Evolutionary conservation across 2,329 filamentous ascomycete genomes (phyloP).

Genomic region (Nannizzia gypsea): DNA sequence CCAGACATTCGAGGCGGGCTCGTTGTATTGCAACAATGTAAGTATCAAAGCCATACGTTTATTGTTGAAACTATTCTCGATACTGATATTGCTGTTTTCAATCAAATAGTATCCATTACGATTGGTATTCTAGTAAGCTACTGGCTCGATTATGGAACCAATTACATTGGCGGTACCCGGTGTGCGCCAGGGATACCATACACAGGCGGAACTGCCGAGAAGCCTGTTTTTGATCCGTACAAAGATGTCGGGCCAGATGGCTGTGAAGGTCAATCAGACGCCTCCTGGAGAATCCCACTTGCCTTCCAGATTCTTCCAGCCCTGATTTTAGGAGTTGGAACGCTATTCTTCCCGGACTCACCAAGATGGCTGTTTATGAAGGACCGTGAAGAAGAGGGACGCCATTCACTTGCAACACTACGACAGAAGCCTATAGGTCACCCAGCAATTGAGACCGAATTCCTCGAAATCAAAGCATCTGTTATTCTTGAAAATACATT

Average conservation of each 20-base stretch:
- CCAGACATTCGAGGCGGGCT: constrained; percentile 29
- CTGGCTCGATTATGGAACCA: constrained; percentile 35
- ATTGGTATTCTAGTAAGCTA: constrained; percentile 29
- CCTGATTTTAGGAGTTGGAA: constrained; percentile 28
- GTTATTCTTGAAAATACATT: constrained; percentile 28
- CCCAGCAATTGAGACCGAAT: constrained; percentile 39
- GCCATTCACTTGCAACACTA: constrained; percentile 37
- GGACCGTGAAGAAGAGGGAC: constrained; percentile 39
- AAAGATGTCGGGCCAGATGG: constrained; percentile 35
- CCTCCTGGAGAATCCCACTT: constrained; percentile 38
- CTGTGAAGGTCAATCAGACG: constrained; percentile 40
- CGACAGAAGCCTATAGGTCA: constrained; percentile 38
- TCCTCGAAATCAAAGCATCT: constrained; percentile 39
- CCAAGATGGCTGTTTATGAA: constrained; percentile 44
- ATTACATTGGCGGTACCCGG: constrained; percentile 34
- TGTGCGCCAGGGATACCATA: constrained; percentile 41
- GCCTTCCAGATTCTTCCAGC: constrained; percentile 36
- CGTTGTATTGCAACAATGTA: constrained; percentile 30
- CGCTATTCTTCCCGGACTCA: constrained; percentile 44
- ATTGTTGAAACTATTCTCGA: not conserved
- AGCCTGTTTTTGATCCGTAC: constrained; percentile 31
- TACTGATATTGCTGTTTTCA: constrained; percentile 18
- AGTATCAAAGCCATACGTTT: not conserved
- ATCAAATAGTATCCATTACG: constrained; percentile 30
- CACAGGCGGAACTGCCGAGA: constrained; percentile 31